Conservation (phyloP, 2,329 filamentous ascomycete species). For the Neocatenulostroma microsporum region DNA sequence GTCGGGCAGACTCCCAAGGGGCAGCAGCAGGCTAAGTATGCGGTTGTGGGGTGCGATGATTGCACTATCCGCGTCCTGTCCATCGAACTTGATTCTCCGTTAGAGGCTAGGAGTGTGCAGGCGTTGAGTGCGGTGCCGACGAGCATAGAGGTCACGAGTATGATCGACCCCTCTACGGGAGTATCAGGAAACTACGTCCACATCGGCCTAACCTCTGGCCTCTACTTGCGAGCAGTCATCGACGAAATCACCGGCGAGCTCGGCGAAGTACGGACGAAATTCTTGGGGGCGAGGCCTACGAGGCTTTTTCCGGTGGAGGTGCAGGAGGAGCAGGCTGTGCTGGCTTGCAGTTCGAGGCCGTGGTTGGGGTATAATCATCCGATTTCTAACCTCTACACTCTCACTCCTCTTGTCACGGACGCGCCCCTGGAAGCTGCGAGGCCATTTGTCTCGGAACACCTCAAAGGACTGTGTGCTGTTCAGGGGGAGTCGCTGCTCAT, state of each 20-base stretch:
- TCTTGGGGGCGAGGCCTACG: conserved; percentile 83
- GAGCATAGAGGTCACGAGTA: conserved; percentile 82
- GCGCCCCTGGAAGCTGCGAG: conserved; percentile 78
- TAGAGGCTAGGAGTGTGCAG: conserved; percentile 92
- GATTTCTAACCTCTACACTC: conserved; percentile 77
- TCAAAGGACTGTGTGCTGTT: conserved; percentile 30
- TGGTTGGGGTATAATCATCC: conserved; percentile 93
- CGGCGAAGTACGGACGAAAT: conserved; percentile 88
- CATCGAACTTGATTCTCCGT: conserved; percentile 58
- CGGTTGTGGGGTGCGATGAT: conserved; percentile 95
- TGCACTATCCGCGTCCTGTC: conserved; percentile 74
- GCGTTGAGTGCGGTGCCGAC: conserved; percentile 86
- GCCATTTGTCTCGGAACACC: conserved; percentile 90
- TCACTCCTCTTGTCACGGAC: conserved; percentile 69
- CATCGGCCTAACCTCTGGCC: conserved; percentile 89
- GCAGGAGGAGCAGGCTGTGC: conserved; percentile 51
- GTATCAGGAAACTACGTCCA: conserved; percentile 88
- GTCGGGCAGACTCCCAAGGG: conserved; percentile 89
- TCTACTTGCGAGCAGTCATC: conserved; percentile 89
- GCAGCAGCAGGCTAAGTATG: conserved; percentile 77
- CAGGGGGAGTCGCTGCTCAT: conserved; percentile 43
- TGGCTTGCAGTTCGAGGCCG: conserved; percentile 86
- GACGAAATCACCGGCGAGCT: conserved; percentile 94
- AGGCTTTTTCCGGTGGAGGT: conserved; percentile 88
- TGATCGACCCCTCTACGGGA: conserved; percentile 87